Percentiles rank a stretch among this genome's conserved stretches.
These are phyloP conservation scores for Solanum hybrid DNA, from an alignment of 305 asterid genomes.

Conservation along the genomic window DNA sequence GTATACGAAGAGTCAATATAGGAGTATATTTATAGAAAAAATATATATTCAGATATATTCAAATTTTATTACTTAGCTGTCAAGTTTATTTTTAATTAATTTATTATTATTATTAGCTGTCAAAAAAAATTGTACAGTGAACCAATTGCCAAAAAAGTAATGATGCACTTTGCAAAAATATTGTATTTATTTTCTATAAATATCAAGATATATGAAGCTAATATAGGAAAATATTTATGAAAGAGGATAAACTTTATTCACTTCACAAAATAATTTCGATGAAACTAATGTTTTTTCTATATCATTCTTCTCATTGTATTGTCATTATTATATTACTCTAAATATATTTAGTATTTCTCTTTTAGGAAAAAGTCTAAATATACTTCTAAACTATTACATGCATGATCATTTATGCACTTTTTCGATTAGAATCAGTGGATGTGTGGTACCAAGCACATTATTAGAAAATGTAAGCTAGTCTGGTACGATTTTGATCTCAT, in stretches of 20 bases:
- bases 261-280: neutral
- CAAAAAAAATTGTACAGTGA: neutral
- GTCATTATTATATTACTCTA: neutral
- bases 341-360: neutral
- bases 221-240: neutral
- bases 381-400: neutral
- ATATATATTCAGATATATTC: neutral
- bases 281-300: neutral
- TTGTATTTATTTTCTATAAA: neutral
- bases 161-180: neutral
- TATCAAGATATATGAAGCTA: neutral
- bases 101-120: neutral
- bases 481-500: neutral
- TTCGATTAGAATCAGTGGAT: neutral
- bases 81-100: neutral
- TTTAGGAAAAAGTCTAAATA: neutral
- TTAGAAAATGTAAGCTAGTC: neutral
- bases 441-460: neutral
- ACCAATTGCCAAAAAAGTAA: neutral
- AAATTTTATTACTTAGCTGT: neutral
- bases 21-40: neutral
- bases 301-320: neutral
- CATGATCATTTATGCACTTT: neutral
- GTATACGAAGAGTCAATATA: neutral
- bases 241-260: neutral